Evolutionary conservation across 495 filamentous ascomycete species (phyloP).

Genomic region (Annulohypoxylon maeteangense): DNA sequence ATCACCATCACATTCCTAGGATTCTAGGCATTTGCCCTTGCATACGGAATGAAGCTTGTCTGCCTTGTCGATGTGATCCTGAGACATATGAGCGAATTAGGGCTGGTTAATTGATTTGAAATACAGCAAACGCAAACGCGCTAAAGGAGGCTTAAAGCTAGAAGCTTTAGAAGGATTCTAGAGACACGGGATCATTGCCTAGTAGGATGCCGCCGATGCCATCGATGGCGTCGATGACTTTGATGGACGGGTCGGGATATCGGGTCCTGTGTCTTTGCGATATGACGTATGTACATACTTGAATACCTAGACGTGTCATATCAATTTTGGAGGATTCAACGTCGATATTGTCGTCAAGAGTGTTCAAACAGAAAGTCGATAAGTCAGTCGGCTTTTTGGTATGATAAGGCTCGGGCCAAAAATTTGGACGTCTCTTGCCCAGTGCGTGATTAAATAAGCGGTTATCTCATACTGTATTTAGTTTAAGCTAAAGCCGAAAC

Average conservation of each 20-base stretch:
- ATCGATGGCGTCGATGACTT: background rate
- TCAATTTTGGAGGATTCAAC: background rate
- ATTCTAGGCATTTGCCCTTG: too few species aligned
- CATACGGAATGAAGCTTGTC: slow-evolving; percentile 2
- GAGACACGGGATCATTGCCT: background rate
- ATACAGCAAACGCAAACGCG: background rate
- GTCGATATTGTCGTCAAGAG: background rate
- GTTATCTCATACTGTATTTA: too few species aligned
- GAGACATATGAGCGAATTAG: background rate
- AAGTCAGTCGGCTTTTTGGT: background rate
- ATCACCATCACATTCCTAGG: background rate
- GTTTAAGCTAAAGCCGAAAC: too few species aligned
- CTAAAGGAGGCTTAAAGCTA: background rate
- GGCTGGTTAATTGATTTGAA: background rate
- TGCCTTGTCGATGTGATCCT: background rate
- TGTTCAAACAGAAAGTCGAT: background rate
- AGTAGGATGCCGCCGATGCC: background rate
- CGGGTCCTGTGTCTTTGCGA: background rate
- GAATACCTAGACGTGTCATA: background rate
- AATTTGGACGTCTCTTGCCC: too few species aligned
- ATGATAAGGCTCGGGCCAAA: too few species aligned
- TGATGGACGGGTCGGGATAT: background rate
- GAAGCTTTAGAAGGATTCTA: slow-evolving; percentile 32
- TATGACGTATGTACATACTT: background rate
- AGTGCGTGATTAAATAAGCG: too few species aligned